phyloP scores from a whole-genome alignment of 2,329 filamentous ascomycete genomes.

The Elsinoe fawcettii region DNA sequence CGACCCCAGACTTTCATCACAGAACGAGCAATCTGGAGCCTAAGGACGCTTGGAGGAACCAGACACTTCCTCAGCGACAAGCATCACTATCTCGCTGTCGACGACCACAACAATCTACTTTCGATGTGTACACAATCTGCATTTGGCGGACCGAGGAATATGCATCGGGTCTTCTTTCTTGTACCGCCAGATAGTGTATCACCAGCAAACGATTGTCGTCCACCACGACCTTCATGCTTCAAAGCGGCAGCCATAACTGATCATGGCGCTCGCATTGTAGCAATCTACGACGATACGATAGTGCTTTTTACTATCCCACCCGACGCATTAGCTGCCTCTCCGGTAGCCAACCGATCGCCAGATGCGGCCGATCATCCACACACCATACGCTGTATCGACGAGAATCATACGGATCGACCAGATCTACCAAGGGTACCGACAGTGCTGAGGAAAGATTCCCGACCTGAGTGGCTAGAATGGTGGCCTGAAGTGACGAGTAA shows the following conservation, averaged over 20 bases:
- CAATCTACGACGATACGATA: conserved; percentile 46
- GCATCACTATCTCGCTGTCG: conserved; percentile 56
- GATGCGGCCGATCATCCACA: neutral
- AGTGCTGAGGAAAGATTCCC: neutral
- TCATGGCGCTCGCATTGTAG: conserved; percentile 53
- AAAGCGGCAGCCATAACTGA: conserved; percentile 48
- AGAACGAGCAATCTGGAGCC: neutral
- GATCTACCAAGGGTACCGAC: neutral
- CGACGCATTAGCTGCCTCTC: conserved; percentile 43
- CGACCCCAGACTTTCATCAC: neutral
- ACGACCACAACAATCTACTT: conserved; percentile 49
- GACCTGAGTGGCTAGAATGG: conserved; percentile 19
- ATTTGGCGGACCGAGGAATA: conserved; percentile 30
- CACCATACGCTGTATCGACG: neutral
- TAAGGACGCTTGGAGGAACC: neutral
- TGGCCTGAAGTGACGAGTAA: neutral
- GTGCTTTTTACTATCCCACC: conserved; percentile 55
- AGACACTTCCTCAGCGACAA: conserved; percentile 49
- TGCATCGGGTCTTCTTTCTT: conserved; percentile 54
- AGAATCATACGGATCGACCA: neutral
- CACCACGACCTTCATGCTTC: conserved; percentile 44
- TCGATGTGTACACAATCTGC: conserved; percentile 46
- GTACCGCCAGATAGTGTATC: conserved; percentile 28
- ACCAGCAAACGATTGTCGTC: neutral
- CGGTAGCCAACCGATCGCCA: neutral